Conservation (phyloP, 495 filamentous ascomycete genomes). For the Chaetomium cochliodes region DNA sequence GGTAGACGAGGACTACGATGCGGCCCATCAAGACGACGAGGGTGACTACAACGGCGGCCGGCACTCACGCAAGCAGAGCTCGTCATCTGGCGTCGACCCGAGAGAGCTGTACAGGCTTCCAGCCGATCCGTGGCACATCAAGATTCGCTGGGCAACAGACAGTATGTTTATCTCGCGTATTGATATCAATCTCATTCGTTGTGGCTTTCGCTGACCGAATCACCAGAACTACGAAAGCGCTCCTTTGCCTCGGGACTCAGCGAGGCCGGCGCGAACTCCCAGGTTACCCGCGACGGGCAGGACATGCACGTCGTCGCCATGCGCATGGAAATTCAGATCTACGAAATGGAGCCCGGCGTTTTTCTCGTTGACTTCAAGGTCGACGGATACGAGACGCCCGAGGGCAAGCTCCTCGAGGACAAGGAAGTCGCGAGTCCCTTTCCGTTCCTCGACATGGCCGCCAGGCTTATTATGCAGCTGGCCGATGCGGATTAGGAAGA, state of each 20-base stretch:
- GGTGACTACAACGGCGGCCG: slow-evolving; percentile 25
- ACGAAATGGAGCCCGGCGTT: slow-evolving; percentile 87
- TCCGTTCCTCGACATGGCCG: slow-evolving; percentile 74
- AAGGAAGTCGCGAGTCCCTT: slow-evolving; percentile 75
- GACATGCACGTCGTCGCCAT: slow-evolving; percentile 65
- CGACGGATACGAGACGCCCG: slow-evolving; percentile 85
- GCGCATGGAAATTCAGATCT: slow-evolving; percentile 94
- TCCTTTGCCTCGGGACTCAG: slow-evolving; percentile 38
- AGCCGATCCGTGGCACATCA: slow-evolving; percentile 93
- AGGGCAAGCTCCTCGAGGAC: slow-evolving; percentile 60
- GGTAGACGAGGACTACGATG: slow-evolving; percentile 54
- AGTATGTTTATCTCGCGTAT: slow-evolving; percentile 50
- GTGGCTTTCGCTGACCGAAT: background rate
- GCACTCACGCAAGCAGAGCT: slow-evolving; percentile 23
- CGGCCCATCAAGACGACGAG: slow-evolving; percentile 35
- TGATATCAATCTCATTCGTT: background rate
- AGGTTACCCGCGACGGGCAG: slow-evolving; percentile 38
- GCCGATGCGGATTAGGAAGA: slow-evolving; percentile 59
- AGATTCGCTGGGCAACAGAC: slow-evolving; percentile 79
- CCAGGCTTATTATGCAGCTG: slow-evolving; percentile 70
- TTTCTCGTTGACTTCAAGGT: slow-evolving; percentile 99
- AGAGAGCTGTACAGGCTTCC: slow-evolving; percentile 66
- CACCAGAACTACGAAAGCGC: slow-evolving; percentile 41
- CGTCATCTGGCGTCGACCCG: slow-evolving; percentile 33
- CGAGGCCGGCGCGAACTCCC: slow-evolving; percentile 37